phyloP scores from a whole-genome alignment of 345 rosid species.

The Luvunga scandens region DNA sequence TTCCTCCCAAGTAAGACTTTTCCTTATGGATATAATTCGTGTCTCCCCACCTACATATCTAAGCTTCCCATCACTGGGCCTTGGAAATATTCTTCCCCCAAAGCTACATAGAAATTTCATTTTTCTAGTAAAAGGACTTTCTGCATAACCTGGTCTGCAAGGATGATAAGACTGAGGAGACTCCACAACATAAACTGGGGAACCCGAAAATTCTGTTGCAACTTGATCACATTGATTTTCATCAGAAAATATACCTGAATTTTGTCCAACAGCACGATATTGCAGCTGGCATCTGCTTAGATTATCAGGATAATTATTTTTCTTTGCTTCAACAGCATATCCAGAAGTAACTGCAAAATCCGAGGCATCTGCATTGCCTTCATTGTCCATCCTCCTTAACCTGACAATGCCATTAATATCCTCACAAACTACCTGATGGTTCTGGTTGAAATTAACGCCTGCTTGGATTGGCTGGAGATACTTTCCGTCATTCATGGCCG shows the following conservation, averaged over 20 bases:
- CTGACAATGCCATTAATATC: conserved; percentile 40
- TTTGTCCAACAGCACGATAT: conserved; percentile 22
- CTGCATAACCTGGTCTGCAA: conserved; percentile 24
- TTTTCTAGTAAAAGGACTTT: conserved; percentile 30
- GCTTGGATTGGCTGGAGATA: conserved; percentile 13
- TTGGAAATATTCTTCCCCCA: conserved; percentile 74
- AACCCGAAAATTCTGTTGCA: conserved; percentile 5
- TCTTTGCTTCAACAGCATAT: conserved; percentile 26
- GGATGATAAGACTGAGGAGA: conserved; percentile 42
- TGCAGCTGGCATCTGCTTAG: conserved; percentile 27
- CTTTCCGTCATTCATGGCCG: conserved; percentile 18
- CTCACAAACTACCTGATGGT: conserved; percentile 33
- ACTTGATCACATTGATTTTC: conserved; percentile 18
- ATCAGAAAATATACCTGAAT: conserved; percentile 18
- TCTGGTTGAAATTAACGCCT: conserved; percentile 25
- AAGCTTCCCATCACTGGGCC: conserved; percentile 82
- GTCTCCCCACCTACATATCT: conserved; percentile 94
- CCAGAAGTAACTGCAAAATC: conserved; percentile 34
- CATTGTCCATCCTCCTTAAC: conserved; percentile 40
- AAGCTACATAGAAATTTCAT: conserved; percentile 87
- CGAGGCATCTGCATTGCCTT: conserved; percentile 23
- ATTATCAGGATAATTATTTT: conserved; percentile 21
- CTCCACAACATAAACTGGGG: conserved; percentile 18
- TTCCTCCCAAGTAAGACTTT: conserved; percentile 50
- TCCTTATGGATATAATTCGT: conserved; percentile 65